Conservation (phyloP, 2,329 filamentous ascomycete genomes). For the Canariomyces notabilis region DNA sequence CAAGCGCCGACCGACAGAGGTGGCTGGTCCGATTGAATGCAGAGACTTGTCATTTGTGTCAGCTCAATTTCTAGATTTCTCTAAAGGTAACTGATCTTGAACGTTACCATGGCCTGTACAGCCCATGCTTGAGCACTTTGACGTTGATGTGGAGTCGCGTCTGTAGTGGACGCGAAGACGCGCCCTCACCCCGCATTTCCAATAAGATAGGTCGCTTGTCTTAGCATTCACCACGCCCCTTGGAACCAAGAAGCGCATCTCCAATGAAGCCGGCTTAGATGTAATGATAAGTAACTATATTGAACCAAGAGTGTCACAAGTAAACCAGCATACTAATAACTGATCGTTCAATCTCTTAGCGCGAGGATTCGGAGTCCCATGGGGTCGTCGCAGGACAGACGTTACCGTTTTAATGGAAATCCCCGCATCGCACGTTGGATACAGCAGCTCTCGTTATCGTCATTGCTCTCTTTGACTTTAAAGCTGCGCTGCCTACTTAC, state of each 20-base stretch:
- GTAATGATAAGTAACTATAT: background rate
- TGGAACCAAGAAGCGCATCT: background rate
- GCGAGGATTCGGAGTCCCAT: too few relatives aligned
- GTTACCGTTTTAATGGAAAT: background rate
- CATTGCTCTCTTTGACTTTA: background rate
- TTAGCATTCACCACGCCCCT: constrained; percentile 2
- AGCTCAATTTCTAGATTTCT: too few relatives aligned
- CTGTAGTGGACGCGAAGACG: constrained; percentile 17
- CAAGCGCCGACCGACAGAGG: too few relatives aligned
- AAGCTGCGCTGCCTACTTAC: constrained; percentile 1
- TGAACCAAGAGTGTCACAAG: background rate
- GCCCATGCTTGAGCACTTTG: too few relatives aligned
- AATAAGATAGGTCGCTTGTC: constrained; percentile 1
- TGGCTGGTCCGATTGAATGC: too few relatives aligned
- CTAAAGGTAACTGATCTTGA: too few relatives aligned
- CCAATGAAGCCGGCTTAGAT: too few relatives aligned
- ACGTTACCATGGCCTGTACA: background rate
- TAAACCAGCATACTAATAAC: background rate
- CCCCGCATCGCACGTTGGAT: constrained; percentile 2
- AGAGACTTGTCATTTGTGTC: too few relatives aligned
- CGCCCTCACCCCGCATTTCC: constrained; percentile 2
- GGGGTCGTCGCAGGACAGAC: background rate
- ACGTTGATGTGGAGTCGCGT: constrained; percentile 9
- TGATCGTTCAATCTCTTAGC: too few relatives aligned
- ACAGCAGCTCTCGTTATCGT: background rate